phyloP scores from a whole-genome alignment of 106 monocot species.

The Cymbidium sinense region DNA sequence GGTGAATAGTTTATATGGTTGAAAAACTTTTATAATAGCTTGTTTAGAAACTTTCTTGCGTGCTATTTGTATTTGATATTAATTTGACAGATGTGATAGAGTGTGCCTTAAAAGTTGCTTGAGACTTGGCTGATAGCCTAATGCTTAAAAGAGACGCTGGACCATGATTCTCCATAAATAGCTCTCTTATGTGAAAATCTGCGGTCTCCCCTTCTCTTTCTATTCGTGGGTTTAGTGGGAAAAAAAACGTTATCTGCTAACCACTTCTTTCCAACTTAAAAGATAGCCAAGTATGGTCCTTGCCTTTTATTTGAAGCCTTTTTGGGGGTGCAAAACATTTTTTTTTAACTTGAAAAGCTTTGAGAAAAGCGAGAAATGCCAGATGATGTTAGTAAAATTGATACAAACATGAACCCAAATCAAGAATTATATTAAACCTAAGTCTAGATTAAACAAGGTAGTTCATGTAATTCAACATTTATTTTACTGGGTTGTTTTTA shows the following conservation, averaged over 20 bases:
- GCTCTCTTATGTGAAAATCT: neutral
- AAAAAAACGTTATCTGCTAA: neutral
- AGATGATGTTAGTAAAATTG: too few species aligned
- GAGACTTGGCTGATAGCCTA: neutral
- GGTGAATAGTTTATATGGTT: conserved; percentile 30
- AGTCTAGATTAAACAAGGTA: too few species aligned
- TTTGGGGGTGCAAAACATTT: too few species aligned
- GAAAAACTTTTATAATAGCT: neutral
- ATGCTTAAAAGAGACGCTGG: neutral
- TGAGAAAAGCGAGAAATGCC: too few species aligned
- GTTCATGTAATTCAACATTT: too few species aligned
- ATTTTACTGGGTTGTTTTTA: too few species aligned
- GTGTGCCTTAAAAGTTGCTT: neutral
- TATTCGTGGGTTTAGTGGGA: neutral
- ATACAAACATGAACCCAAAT: too few species aligned
- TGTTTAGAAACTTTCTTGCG: neutral
- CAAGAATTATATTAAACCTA: too few species aligned
- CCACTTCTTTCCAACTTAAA: too few species aligned
- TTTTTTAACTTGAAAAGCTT: too few species aligned
- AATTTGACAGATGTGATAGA: neutral
- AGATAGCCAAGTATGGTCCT: too few species aligned
- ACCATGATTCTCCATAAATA: neutral
- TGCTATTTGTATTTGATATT: neutral
- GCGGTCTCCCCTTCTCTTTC: neutral
- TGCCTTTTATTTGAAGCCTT: too few species aligned